phyloP scores from a whole-genome alignment of 306 rosid species.

The Neltuma alba region DNA sequence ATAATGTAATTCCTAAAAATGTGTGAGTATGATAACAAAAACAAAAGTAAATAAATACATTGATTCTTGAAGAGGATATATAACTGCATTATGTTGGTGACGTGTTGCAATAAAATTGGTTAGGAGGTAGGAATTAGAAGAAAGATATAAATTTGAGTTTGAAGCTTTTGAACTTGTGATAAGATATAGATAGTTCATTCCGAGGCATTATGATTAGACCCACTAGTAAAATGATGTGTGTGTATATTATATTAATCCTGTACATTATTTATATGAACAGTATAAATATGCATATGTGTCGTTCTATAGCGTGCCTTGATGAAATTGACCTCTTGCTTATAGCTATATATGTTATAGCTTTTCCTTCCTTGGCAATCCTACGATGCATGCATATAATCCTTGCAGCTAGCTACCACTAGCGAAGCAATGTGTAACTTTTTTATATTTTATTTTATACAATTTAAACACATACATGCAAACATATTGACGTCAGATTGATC shows the following conservation, averaged over 20 bases:
- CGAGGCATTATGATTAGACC: background rate
- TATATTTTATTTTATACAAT: no score
- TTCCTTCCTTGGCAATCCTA: background rate
- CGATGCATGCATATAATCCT: background rate
- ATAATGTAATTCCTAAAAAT: no score
- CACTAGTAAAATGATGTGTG: background rate
- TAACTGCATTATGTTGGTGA: background rate
- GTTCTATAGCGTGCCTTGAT: constrained; percentile 35
- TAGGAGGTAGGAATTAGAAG: background rate
- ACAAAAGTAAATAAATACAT: no score
- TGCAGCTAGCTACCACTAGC: no score
- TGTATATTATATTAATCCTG: no score
- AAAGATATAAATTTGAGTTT: background rate
- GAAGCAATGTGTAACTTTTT: no score
- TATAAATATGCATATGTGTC: background rate
- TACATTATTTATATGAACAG: background rate
- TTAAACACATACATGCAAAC: no score
- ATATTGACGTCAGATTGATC: no score
- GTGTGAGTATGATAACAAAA: no score
- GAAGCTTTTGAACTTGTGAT: background rate
- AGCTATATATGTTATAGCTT: background rate
- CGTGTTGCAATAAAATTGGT: background rate
- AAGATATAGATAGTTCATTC: no score
- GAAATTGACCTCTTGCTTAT: constrained; percentile 26
- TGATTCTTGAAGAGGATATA: no score